Evolutionary conservation across 768 basidiomycete genomes (phyloP).

Genomic region (Boletus speciosus): DNA sequence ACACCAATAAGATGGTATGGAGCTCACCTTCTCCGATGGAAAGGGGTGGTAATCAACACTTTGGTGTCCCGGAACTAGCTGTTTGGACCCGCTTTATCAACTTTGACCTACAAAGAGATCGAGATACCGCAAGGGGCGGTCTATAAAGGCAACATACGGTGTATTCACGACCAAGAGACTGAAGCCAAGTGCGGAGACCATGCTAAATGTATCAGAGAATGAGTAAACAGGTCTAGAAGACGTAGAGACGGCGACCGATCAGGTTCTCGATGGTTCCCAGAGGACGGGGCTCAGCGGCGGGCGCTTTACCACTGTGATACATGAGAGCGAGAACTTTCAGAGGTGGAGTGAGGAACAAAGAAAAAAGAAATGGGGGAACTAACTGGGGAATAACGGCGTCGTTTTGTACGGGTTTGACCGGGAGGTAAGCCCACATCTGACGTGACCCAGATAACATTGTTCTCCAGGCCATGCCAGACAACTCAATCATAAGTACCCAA

Average conservation of each 20-base stretch:
- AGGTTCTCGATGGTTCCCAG: slow-evolving; percentile 80
- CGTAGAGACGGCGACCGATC: slow-evolving; percentile 33
- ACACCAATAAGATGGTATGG: background rate
- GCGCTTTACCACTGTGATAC: slow-evolving; percentile 64
- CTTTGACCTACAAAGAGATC: slow-evolving; percentile 50
- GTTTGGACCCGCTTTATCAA: slow-evolving; percentile 76
- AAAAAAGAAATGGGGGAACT: background rate
- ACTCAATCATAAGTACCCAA: too few relatives aligned
- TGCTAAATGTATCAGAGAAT: slow-evolving; percentile 41
- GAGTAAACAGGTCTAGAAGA: background rate
- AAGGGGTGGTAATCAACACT: slow-evolving; percentile 72
- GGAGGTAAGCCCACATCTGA: background rate
- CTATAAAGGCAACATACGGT: slow-evolving; percentile 44
- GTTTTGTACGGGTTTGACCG: background rate
- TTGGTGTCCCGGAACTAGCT: slow-evolving; percentile 78
- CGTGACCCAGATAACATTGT: too few relatives aligned
- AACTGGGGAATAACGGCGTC: background rate
- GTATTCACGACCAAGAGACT: slow-evolving; percentile 70
- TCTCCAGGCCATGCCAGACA: too few relatives aligned
- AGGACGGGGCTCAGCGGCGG: slow-evolving; percentile 64
- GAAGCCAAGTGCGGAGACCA: slow-evolving; percentile 66
- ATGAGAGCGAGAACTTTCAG: slow-evolving; percentile 57
- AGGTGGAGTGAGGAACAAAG: background rate
- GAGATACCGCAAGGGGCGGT: too few relatives aligned
- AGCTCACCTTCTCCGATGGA: slow-evolving; percentile 65